Percentiles rank a stretch among this genome's conserved stretches.
Conservation (phyloP, 2,329 filamentous ascomycete genomes). For the Sarocladium oryzae region DNA sequence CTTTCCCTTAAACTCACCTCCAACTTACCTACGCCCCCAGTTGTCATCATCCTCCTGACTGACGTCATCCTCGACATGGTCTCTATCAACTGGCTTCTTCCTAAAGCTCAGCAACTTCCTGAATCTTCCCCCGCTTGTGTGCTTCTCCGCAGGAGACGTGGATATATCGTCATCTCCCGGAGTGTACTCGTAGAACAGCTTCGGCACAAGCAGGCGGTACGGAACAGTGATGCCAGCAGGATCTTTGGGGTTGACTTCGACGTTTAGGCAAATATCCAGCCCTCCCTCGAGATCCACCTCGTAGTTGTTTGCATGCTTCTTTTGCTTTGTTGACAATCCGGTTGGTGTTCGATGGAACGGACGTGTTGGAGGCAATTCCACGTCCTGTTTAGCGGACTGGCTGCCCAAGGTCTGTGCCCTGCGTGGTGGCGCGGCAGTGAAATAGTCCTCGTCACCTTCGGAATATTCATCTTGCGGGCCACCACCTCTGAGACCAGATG, state of each 20-base stretch:
- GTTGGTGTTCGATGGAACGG: conserved; percentile 66
- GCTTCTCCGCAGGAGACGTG: conserved; percentile 17
- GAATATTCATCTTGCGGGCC: conserved; percentile 42
- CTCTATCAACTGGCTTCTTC: conserved; percentile 21
- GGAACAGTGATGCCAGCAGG: conserved; percentile 82
- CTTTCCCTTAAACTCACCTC: too few relatives aligned
- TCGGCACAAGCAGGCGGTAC: conserved; percentile 81
- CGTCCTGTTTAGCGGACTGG: conserved; percentile 1
- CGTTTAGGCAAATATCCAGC: conserved; percentile 79
- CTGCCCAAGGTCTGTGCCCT: conserved; percentile 24
- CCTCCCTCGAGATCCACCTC: conserved; percentile 75
- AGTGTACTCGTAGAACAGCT: conserved; percentile 56
- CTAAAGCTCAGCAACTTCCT: conserved; percentile 40
- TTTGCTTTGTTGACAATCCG: conserved; percentile 56
- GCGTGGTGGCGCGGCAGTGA: conserved; percentile 36
- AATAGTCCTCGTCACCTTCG: conserved; percentile 51
- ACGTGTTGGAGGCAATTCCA: conserved; percentile 15
- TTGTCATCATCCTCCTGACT: conserved; percentile 4
- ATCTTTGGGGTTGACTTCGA: conserved; percentile 80
- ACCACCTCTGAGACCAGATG: conserved; percentile 33
- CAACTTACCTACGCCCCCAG: neutral
- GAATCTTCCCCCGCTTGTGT: conserved; percentile 26
- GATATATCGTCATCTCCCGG: conserved; percentile 30
- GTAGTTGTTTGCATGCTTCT: conserved; percentile 45
- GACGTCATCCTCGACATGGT: neutral